Evolutionary conservation across 306 rosid species (phyloP), one percentile per base, ranked within the genome.

Genomic region (Pyrus pyrifolia): DNA sequence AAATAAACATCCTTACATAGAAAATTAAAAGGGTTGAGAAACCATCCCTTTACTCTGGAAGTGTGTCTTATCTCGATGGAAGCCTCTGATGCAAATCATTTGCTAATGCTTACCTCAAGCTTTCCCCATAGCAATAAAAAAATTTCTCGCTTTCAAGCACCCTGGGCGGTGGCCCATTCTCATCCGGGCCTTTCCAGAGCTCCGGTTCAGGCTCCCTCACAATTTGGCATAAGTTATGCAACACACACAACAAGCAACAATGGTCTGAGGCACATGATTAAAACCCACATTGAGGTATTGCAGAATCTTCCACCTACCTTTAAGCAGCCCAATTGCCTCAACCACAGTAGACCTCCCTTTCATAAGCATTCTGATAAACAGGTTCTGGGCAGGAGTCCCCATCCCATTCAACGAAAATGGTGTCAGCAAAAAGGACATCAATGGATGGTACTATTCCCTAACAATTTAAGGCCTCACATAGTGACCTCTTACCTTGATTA

Each of bases 121-220:
- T 90, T 77, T 92, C 98, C 67, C 96, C 97, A 62, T 82, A 86
- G 86, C 84, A 95, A 81, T 81, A 84, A 66, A 87, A 78, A 0
- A 93, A 82, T 67, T 90, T 92, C 87, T 95, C 97, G 3, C 64
- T 85, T 70, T 92, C 97, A 9, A 83, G 84, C 57, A 88, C 86
- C 79, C 96, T 80, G 0, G 98, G 93, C 1, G 82, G 90, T 60
- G 80, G 68, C 22, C 97, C 97, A 71, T 58, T 76, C 86, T 95
- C 97, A 46, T 95, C 97, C 6, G 93, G 97, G 61, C 89, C 97
- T 86, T 89, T 95, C 97, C 91, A 92, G 1, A 80, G 79, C 77
- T 88, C 98, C 0, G 97, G 98, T 59, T 95, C 97, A 0, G 97
- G 98, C 23, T 95, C 98, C 84, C 96, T 89, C 0, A 96, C 98